A percentile compares a stretch with the other conserved stretches of the same genome.
phyloP scores from a whole-genome alignment of 2,329 filamentous ascomycete genomes.

The Colletotrichum somersetense region DNA sequence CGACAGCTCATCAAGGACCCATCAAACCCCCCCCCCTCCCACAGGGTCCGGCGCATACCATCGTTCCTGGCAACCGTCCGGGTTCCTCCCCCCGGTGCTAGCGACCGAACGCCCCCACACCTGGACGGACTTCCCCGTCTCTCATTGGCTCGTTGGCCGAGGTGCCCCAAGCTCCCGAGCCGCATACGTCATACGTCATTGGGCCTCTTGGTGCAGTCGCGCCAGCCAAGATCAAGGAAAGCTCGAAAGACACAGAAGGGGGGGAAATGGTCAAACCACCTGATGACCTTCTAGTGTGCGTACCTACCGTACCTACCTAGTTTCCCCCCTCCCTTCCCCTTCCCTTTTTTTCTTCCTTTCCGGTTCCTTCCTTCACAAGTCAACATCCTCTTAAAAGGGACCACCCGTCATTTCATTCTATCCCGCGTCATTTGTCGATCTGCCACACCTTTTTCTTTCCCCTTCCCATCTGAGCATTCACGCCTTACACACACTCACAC shows the following conservation, averaged over 20 bases:
- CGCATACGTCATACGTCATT: conserved; percentile 41
- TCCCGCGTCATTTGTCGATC: conserved; percentile 35
- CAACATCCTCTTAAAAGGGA: conserved; percentile 32
- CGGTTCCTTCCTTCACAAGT: conserved; percentile 38
- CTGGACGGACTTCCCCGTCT: not conserved
- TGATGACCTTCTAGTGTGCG: conserved; percentile 10
- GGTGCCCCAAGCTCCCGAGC: conserved; percentile 41
- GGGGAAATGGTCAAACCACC: conserved; percentile 26
- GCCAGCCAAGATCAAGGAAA: conserved; percentile 42
- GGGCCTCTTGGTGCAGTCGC: conserved; percentile 19
- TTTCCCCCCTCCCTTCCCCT: conserved; percentile 7
- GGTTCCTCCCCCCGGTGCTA: conserved; percentile 28
- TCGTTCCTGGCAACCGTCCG: conserved; percentile 34
- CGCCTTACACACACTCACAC: conserved; percentile 13
- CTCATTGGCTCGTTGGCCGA: conserved; percentile 23
- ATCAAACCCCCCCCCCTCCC: not conserved
- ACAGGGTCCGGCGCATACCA: conserved; percentile 17
- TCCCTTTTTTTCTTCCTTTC: conserved; percentile 10
- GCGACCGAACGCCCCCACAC: conserved; percentile 18
- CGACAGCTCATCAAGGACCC: conserved; percentile 7
- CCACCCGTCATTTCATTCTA: conserved; percentile 6
- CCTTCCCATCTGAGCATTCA: not conserved
- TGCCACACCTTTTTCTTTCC: conserved; percentile 25
- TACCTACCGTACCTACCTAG: not conserved
- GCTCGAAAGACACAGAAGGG: conserved; percentile 11